These are phyloP conservation scores for Macrolepiota fuliginosa DNA, from an alignment of 768 basidiomycete species.

Conservation along the genomic window DNA sequence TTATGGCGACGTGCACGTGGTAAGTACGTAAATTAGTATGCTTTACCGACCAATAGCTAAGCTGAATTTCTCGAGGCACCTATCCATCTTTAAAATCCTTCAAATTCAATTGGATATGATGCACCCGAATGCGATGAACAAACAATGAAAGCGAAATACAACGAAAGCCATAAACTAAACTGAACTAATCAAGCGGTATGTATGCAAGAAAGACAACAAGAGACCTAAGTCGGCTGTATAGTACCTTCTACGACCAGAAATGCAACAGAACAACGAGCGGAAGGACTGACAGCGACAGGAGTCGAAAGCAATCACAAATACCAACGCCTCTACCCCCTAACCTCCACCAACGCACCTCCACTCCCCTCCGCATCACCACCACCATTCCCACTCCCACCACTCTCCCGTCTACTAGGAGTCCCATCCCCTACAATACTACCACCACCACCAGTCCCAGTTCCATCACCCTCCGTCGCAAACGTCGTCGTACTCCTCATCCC, in stretches of 20 bases:
- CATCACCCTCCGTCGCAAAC: constrained; percentile 19
- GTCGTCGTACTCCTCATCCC: constrained; percentile 33
- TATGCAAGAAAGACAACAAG: background rate
- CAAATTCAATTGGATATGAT: too few species aligned
- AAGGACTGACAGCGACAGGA: background rate
- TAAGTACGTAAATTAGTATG: too few species aligned
- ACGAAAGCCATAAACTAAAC: too few species aligned
- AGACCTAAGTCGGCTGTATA: background rate
- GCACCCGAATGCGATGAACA: too few species aligned
- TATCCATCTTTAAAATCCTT: too few species aligned
- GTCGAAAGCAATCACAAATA: background rate
- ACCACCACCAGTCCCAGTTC: background rate
- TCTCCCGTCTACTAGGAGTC: background rate
- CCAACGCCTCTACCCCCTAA: background rate
- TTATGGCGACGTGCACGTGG: too few species aligned
- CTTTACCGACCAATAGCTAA: too few species aligned
- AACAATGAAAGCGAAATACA: too few species aligned
- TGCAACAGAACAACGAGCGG: background rate
- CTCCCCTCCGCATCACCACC: background rate
- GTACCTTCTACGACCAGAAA: background rate
- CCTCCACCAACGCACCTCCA: background rate
- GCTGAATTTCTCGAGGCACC: too few species aligned
- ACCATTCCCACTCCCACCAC: background rate
- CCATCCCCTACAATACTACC: background rate
- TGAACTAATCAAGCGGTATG: background rate